Base-by-base conservation (phyloP, 345 rosid genomes). In the Arabidopsis arenosa region DNA sequence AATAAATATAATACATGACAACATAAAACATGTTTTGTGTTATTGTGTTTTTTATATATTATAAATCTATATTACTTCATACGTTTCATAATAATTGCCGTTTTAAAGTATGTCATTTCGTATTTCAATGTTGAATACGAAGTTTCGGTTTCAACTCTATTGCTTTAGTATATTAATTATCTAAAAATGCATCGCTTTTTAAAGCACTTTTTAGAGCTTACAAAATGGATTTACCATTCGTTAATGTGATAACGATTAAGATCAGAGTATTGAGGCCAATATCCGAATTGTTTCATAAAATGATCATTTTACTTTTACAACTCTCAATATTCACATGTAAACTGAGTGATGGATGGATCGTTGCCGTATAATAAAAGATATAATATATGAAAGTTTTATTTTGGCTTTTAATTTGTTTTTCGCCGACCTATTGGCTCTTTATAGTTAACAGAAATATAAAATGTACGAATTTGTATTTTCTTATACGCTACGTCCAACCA, bases 401-500 rank as follows among this genome's bases (percentile, higher is more conserved):
- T 36, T 41, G 8, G 45, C 53, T 41, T 9, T 63, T 52, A 7
- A 10, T 41, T 53, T 62, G 28, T 63, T 28, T 73, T 63, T 18
- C 7, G 54, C 63, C 54, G 68, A 48, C 59, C 18, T 6, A 23
- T 74, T 66, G 40, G 47, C 28, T 43, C 44, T 53, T 40, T 44
- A 55, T 23, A 23, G 57, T 64, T 74, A 33, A 64, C 55, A 30
- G 21, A 45, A 66, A 57, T 74, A 35, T 15, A 36, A 45, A 57
- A 36, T 9, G 51, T 36, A 74, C 71, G 59, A 41, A 45, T 56
- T 74, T 23, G 66, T 55, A 74, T 74, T 56, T 74, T 73, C 78
- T 74, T 74, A 66, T 66, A 74, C 78, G 72, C 59, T 56, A 74
- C 72, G 72, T 56, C 72, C 66, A 66, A 33, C 7, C 40, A 32